These are phyloP conservation scores for Rhizophora mangle DNA, from an alignment of 345 rosid species.

Conservation along the genomic window DNA sequence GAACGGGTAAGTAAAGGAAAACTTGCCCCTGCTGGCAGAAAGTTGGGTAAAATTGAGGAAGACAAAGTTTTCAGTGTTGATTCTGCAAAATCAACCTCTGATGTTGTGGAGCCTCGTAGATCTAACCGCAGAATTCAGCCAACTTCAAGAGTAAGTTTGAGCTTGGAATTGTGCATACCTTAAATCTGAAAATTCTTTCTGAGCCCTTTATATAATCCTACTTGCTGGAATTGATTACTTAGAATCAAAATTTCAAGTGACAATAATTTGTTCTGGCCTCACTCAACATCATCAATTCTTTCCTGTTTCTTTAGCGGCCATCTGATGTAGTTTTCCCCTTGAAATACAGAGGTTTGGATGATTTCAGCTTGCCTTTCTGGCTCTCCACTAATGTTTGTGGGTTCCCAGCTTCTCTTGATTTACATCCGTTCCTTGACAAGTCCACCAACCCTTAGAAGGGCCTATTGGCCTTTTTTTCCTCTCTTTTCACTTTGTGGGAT, in stretches of 20 bases:
- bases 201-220: background rate
- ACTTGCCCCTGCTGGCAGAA: constrained; percentile 26
- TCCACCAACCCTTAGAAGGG: no score
- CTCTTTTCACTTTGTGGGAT: no score
- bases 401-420: no score
- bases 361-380: no score
- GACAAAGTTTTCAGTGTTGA: constrained; percentile 36
- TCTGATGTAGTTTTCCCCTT: no score
- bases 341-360: no score
- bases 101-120: constrained; percentile 73
- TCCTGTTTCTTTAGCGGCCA: no score
- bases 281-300: no score
- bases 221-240: background rate
- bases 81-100: constrained; percentile 40
- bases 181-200: background rate
- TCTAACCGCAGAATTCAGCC: constrained; percentile 93
- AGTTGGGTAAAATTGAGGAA: constrained; percentile 30
- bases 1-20: constrained; percentile 23
- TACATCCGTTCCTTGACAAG: no score
- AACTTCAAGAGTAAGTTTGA: constrained; percentile 77
- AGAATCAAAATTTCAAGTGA: background rate
- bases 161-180: background rate
- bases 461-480: no score
- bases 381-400: no score
- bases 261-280: no score